These are phyloP conservation scores for Agaricus bisporus DNA, from an alignment of 768 basidiomycete species.

Conservation along the genomic window DNA sequence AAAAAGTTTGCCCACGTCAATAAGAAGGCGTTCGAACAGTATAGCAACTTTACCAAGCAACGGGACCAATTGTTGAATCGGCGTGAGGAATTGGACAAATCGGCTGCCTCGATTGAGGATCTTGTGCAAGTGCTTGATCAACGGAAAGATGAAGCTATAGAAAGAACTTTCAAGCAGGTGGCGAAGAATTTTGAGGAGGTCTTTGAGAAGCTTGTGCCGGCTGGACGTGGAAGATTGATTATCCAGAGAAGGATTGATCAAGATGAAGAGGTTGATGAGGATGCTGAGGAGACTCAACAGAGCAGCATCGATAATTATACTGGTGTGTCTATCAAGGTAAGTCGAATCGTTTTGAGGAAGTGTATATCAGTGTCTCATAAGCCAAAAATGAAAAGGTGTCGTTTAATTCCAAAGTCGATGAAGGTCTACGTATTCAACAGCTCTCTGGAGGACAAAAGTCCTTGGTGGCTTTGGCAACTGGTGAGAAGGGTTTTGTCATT, in stretches of 20 bases:
- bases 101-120: slow-evolving; percentile 85
- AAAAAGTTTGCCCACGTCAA: slow-evolving; percentile 98
- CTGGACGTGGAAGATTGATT: slow-evolving; percentile 84
- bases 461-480: slow-evolving; percentile 90
- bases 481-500: slow-evolving; percentile 27
- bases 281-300: slow-evolving; percentile 66
- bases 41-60: slow-evolving; percentile 96
- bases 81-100: slow-evolving; percentile 86
- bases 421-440: slow-evolving; percentile 94
- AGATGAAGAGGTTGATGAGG: slow-evolving; percentile 72
- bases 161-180: slow-evolving; percentile 97
- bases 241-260: slow-evolving; percentile 91
- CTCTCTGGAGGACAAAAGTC: slow-evolving; percentile 97
- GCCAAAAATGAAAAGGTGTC: slow-evolving; percentile 57
- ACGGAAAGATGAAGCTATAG: slow-evolving; percentile 97
- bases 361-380: not conserved
- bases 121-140: slow-evolving; percentile 92
- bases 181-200: slow-evolving; percentile 96
- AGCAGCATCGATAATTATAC: slow-evolving; percentile 90
- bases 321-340: slow-evolving; percentile 90
- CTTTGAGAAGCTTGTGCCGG: slow-evolving; percentile 93
- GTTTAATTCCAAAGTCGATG: slow-evolving; percentile 98
- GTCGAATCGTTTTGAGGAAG: not conserved
- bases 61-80: slow-evolving; percentile 85
- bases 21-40: slow-evolving; percentile 99